These are phyloP conservation scores for Xerocomus brunneocitrinus DNA, from an alignment of 768 basidiomycete genomes.

Conservation along the genomic window DNA sequence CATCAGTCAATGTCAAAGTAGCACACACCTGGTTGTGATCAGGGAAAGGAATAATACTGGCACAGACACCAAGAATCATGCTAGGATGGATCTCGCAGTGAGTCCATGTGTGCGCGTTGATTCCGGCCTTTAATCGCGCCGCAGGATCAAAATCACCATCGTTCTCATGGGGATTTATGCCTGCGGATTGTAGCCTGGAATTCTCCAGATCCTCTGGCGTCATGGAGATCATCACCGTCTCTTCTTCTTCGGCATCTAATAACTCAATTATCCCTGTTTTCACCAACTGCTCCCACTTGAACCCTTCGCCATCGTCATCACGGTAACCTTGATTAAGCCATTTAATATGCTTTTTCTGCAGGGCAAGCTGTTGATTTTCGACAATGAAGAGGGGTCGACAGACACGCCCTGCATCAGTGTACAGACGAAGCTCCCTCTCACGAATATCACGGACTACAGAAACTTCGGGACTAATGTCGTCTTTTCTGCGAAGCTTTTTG, in stretches of 20 bases:
- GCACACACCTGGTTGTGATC: slow-evolving; percentile 92
- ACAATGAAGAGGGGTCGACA: slow-evolving; percentile 98
- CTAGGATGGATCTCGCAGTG: slow-evolving; percentile 99
- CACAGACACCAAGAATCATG: slow-evolving; percentile 98
- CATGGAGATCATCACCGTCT: slow-evolving; percentile 99
- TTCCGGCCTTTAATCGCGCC: slow-evolving; percentile 79
- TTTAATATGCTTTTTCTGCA: slow-evolving; percentile 82
- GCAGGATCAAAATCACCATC: slow-evolving; percentile 81
- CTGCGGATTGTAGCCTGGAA: slow-evolving; percentile 62
- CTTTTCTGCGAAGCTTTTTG: slow-evolving; percentile 86
- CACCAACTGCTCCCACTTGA: slow-evolving; percentile 81
- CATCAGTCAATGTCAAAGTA: not conserved
- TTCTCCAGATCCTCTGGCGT: slow-evolving; percentile 92
- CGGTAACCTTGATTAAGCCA: slow-evolving; percentile 58
- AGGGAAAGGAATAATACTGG: slow-evolving; percentile 98
- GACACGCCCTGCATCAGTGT: slow-evolving; percentile 95
- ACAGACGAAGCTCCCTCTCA: slow-evolving; percentile 89
- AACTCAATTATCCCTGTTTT: slow-evolving; percentile 89
- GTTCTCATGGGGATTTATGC: slow-evolving; percentile 52
- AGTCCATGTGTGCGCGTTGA: slow-evolving; percentile 89
- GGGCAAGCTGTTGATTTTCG: slow-evolving; percentile 77
- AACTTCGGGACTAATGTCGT: slow-evolving; percentile 93
- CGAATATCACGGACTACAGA: slow-evolving; percentile 97
- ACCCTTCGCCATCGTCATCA: slow-evolving; percentile 56
- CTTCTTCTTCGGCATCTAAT: slow-evolving; percentile 97